Percentiles rank a stretch among this genome's conserved stretches.
Conservation (phyloP, 192 early-diverging fungal genomes). For the Coemansia sp. region DNA sequence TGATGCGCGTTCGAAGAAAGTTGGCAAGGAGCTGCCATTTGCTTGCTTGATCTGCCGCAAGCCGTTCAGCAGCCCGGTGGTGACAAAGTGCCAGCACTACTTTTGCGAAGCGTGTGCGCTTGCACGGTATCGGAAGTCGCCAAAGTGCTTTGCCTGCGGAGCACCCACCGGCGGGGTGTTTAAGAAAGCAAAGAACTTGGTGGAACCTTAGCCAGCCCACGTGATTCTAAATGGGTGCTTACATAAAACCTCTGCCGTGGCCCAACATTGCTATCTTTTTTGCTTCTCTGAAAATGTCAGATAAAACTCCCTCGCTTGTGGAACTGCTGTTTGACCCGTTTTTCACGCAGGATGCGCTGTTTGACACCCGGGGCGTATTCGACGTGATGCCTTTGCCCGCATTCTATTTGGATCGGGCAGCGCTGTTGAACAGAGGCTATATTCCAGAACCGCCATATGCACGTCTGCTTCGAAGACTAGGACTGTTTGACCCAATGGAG, state of each 20-base stretch:
- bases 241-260: background rate
- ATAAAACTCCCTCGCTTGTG: background rate
- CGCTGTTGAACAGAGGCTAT: background rate
- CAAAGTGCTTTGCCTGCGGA: constrained; percentile 91
- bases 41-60: constrained; percentile 92
- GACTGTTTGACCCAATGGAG: constrained; percentile 37
- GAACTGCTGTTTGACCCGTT: constrained; percentile 7
- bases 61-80: constrained; percentile 84
- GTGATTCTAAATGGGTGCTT: constrained; percentile 4
- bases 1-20: constrained; percentile 19
- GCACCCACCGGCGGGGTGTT: constrained; percentile 81
- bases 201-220: background rate
- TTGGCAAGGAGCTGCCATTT: constrained; percentile 84
- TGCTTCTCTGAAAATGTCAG: background rate
- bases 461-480: constrained; percentile 27
- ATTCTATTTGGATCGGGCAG: background rate
- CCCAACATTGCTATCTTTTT: background rate
- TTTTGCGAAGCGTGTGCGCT: constrained; percentile 96
- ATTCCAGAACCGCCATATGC: constrained; percentile 38
- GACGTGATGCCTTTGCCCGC: constrained; percentile 7
- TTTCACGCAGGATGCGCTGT: background rate
- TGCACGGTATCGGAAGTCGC: constrained; percentile 72
- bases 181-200: constrained; percentile 62
- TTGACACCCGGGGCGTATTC: constrained; percentile 1
- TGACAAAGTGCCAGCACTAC: constrained; percentile 91